Conservation (phyloP, 2,329 filamentous ascomycete genomes). For the Sclerotinia trifoliorum region DNA sequence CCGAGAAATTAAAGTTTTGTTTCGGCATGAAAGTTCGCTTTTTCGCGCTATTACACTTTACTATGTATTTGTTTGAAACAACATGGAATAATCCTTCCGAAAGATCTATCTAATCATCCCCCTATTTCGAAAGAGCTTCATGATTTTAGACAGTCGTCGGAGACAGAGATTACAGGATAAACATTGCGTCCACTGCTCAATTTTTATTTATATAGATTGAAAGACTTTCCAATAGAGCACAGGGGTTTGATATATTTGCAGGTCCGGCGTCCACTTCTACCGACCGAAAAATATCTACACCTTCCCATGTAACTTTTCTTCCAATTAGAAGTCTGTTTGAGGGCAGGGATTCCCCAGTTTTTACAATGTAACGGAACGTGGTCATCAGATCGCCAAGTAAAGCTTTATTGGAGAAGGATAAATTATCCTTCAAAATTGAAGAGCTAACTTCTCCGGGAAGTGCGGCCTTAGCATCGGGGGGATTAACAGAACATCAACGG, state of each 20-base stretch:
- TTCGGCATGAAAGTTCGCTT: not conserved
- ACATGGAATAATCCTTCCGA: not conserved
- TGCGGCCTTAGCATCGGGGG: not conserved
- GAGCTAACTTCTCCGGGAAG: not conserved
- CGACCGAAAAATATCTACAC: not conserved
- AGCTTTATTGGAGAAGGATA: not conserved
- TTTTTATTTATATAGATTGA: not conserved
- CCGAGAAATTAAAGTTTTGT: not conserved
- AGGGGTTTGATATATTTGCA: not conserved
- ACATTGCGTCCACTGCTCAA: not conserved
- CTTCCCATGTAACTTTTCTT: not conserved
- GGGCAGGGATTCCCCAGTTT: slow-evolving; percentile 3
- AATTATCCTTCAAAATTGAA: slow-evolving; percentile 15
- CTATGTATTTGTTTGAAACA: not conserved
- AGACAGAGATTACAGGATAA: not conserved
- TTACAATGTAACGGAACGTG: slow-evolving; percentile 7
- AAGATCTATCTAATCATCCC: not conserved
- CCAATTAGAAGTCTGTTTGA: not conserved
- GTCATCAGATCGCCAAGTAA: slow-evolving; percentile 11
- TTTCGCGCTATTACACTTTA: not conserved
- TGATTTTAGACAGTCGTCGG: not conserved
- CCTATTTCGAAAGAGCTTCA: not conserved
- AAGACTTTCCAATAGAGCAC: not conserved
- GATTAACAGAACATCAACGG: not conserved
- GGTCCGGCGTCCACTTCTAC: not conserved